phyloP scores from a whole-genome alignment of 306 rosid genomes.

The Sicyos baderoa region DNA sequence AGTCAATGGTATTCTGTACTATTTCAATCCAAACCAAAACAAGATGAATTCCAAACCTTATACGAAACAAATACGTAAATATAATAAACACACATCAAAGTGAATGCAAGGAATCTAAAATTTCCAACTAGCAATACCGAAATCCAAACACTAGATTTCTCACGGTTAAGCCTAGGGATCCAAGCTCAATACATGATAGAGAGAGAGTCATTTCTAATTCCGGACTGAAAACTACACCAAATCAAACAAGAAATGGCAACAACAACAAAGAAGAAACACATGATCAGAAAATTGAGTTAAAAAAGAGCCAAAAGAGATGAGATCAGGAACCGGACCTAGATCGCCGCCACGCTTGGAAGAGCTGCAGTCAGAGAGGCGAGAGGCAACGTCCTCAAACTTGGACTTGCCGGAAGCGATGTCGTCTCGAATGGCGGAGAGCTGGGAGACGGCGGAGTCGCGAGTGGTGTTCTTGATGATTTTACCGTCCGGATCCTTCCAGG shows the following conservation, averaged over 20 bases:
- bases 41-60: not conserved
- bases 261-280: no score
- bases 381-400: slow-evolving; percentile 58
- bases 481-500: slow-evolving; percentile 99
- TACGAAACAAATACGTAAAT: not conserved
- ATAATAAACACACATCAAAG: not conserved
- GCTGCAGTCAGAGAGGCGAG: slow-evolving; percentile 85
- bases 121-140: not conserved
- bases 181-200: not conserved
- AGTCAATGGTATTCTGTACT: not conserved
- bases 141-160: not conserved
- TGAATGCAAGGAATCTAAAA: not conserved
- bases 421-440: slow-evolving; percentile 49
- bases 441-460: slow-evolving; percentile 61
- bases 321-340: slow-evolving; percentile 44
- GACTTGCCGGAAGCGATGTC: slow-evolving; percentile 76
- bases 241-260: not conserved
- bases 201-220: not conserved
- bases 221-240: not conserved
- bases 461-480: slow-evolving; percentile 59
- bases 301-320: not conserved
- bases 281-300: not conserved
- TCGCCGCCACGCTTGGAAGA: slow-evolving; percentile 98
- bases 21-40: slow-evolving; percentile 2
- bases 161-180: slow-evolving; percentile 5